Conservation (phyloP, 2,329 filamentous ascomycete species). For the Periglandula ipomoeae region DNA sequence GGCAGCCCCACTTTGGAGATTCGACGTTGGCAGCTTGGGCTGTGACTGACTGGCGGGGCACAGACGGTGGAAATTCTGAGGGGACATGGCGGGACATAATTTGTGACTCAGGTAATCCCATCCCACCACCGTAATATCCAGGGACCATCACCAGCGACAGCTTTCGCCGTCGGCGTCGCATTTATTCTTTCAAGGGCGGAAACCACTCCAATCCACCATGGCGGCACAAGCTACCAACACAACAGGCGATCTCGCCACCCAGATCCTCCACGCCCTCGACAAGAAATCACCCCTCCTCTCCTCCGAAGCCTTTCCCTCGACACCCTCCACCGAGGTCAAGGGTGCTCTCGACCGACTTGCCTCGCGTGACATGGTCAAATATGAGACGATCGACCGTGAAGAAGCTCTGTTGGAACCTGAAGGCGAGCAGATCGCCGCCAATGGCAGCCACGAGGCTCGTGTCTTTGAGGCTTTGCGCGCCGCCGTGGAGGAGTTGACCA, state of each 20-base stretch:
- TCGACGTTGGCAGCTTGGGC: background rate
- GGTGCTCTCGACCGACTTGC: slow-evolving; percentile 77
- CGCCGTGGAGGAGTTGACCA: slow-evolving; percentile 71
- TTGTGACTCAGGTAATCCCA: slow-evolving; percentile 6
- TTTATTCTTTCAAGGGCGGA: background rate
- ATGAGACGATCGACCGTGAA: slow-evolving; percentile 75
- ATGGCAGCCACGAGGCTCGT: slow-evolving; percentile 75
- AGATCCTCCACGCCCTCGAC: slow-evolving; percentile 58
- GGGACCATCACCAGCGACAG: slow-evolving; percentile 1
- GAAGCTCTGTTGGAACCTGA: slow-evolving; percentile 68
- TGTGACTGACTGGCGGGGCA: slow-evolving; percentile 4
- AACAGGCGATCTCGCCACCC: slow-evolving; percentile 49
- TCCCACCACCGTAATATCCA: background rate
- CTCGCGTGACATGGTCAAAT: slow-evolving; percentile 78
- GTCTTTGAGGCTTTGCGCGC: slow-evolving; percentile 67
- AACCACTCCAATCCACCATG: slow-evolving; percentile 24
- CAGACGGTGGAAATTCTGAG: slow-evolving; percentile 6
- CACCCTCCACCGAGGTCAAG: slow-evolving; percentile 64
- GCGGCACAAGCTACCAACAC: slow-evolving; percentile 27
- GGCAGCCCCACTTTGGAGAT: background rate
- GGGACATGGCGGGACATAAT: background rate
- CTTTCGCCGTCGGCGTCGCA: background rate
- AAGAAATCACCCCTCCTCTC: slow-evolving; percentile 58
- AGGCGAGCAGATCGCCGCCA: slow-evolving; percentile 59
- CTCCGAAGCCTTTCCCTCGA: slow-evolving; percentile 57